Base-by-base conservation (phyloP, 2,329 filamentous ascomycete species). In the Raffaelea deltoideospora region DNA sequence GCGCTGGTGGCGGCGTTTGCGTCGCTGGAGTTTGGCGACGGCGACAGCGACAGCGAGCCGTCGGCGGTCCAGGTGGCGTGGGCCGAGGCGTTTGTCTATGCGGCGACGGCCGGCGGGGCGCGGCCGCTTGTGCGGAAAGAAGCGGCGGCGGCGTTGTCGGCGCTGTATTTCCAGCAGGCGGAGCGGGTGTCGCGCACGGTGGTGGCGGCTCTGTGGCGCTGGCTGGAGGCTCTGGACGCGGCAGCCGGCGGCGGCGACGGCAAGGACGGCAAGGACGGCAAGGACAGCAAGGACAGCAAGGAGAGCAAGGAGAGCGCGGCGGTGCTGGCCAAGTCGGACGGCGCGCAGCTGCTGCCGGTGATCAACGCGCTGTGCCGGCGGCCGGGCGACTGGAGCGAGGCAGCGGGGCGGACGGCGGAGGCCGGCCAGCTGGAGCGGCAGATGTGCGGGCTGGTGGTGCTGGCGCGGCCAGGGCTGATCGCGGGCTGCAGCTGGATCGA, bases 401-500 rank as follows among this genome's bases (percentile, higher is more conserved):
- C 40, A 1, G 38, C 61, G 1, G 61, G 61, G 10, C 50, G 55
- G 23, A 53, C 54, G 15, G 51, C 69, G n/a, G 55, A 66, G 27
- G 53, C 60, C 37, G 57, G 66, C 18, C 48, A 62, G 13, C 53
- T 87, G 9, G 72, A 82, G 46, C 56, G 61, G 19, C 85, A 94
- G 52, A 75, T 93, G 47, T 73, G 86, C 44, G 71, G 73, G 6
- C 60, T 95, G 4, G 61, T 94, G 15, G 76, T 94, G 15, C 64
- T 98, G 20, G 79, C 81, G 38, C 79, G 84, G 19, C 67, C 76
- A 17, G 77, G 87, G 41, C 60, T 98, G 26, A 70, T 96, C 40
- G 79, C 85, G 1, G 72, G 72, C 41, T 67, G 76, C 17, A 82
- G 72, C 42, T 98, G 92, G 92, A 96, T 98, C 49, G 79, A 90